These are phyloP conservation scores for Dendrocalamus latiflorus DNA, from an alignment of 202 grass and related monocot genomes.

Conservation along the genomic window DNA sequence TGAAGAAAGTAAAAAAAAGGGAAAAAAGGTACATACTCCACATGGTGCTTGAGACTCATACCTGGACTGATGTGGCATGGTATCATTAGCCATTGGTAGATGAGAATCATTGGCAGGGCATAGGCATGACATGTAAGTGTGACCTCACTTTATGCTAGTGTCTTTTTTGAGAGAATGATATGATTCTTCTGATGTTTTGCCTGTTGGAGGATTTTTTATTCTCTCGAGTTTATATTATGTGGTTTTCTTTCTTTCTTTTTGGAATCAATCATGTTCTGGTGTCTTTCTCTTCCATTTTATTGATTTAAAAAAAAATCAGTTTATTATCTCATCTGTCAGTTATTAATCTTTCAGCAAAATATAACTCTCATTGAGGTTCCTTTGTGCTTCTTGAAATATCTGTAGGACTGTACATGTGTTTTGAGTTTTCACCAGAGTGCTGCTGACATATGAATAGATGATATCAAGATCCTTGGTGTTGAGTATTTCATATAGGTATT, in stretches of 20 bases:
- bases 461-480: background rate
- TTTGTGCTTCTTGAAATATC: background rate
- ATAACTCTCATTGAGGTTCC: background rate
- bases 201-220: background rate
- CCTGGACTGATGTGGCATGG: conserved; percentile 33
- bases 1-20: conserved; percentile 13
- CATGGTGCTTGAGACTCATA: conserved; percentile 34
- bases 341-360: background rate
- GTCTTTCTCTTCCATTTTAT: background rate
- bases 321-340: background rate
- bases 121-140: conserved; percentile 54
- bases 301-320: background rate
- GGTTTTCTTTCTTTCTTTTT: background rate
- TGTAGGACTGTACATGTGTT: background rate
- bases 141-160: conserved; percentile 12
- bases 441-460: background rate
- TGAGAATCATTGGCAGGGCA: conserved; percentile 33
- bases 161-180: background rate
- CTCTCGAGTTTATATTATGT: background rate
- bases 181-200: conserved; percentile 1
- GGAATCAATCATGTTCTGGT: background rate
- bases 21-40: background rate
- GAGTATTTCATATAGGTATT: background rate
- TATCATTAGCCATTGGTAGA: conserved; percentile 38
- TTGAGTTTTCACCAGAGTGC: background rate